Conservation (phyloP, 306 rosid species). For the Inga oerstediana region DNA sequence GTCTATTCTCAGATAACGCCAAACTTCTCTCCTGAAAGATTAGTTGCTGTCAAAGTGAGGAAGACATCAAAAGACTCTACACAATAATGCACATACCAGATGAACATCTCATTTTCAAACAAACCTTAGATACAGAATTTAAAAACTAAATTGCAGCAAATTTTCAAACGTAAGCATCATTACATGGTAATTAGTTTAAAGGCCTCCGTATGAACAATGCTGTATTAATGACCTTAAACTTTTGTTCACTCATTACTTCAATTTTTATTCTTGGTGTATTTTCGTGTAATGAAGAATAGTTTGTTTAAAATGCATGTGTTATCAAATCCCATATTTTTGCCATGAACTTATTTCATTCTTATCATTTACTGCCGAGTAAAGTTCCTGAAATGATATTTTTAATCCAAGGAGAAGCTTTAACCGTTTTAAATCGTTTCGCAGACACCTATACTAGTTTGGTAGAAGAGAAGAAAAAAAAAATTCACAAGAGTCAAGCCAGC, state of each 20-base stretch:
- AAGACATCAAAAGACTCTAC: conserved; percentile 18
- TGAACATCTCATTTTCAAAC: not conserved
- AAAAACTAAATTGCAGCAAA: not conserved
- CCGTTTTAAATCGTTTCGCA: not conserved
- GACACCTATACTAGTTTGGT: not conserved
- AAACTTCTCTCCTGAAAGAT: conserved; percentile 66
- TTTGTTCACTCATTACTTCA: not conserved
- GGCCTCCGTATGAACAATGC: not conserved
- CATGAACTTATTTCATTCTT: not conserved
- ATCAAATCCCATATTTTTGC: not conserved
- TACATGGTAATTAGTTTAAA: not conserved
- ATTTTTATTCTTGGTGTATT: not conserved
- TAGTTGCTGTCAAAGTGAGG: conserved; percentile 16
- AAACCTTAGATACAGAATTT: not conserved
- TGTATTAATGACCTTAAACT: not conserved
- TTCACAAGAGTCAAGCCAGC: not conserved
- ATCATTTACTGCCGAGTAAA: not conserved
- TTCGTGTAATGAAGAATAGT: not conserved
- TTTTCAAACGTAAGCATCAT: not conserved
- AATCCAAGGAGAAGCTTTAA: not conserved
- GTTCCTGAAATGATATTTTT: not conserved
- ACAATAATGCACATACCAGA: conserved; percentile 12
- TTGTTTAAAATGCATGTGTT: not conserved
- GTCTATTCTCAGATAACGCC: conserved; percentile 68
- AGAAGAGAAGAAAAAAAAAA: not conserved